Percentiles rank a stretch among this genome's conserved stretches.
These are phyloP conservation scores for Scedosporium boydii DNA, from an alignment of 2,329 filamentous ascomycete genomes.

Conservation along the genomic window DNA sequence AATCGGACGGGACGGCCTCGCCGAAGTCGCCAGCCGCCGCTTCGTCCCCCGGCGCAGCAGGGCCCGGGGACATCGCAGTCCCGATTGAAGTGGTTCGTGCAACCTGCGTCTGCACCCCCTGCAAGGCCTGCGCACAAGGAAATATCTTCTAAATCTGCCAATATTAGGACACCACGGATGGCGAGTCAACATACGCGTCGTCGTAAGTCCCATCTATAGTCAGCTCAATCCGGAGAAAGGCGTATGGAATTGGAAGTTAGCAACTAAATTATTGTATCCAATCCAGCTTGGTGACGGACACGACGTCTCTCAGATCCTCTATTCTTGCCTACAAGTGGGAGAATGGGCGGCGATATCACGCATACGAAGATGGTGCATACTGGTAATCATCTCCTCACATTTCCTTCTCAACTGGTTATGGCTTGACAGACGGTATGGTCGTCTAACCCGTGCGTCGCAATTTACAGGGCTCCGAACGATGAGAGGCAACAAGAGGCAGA, in stretches of 20 bases:
- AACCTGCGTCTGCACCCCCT: no score
- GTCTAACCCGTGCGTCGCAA: neutral
- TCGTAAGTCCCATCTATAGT: neutral
- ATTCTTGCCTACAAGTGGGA: constrained; percentile 33
- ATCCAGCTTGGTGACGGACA: constrained; percentile 6
- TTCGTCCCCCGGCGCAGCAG: neutral
- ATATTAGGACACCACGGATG: neutral
- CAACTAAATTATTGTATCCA: neutral
- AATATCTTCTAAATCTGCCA: no score
- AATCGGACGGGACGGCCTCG: neutral
- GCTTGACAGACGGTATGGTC: neutral
- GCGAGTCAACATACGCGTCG: neutral
- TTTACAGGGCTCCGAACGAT: constrained; percentile 19
- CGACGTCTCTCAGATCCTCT: constrained; percentile 27
- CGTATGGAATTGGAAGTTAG: neutral
- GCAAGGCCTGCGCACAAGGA: neutral
- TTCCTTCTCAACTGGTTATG: neutral
- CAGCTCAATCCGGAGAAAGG: no score
- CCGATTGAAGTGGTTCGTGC: neutral
- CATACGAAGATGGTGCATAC: constrained; percentile 25
- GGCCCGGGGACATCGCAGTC: neutral
- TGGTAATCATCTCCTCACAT: neutral
- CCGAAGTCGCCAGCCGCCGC: neutral
- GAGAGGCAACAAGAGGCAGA: constrained; percentile 18
- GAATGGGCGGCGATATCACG: constrained; percentile 38